These are phyloP conservation scores for Ophiocordyceps camponoti-floridani DNA, from an alignment of 2,329 filamentous ascomycete genomes.

Conservation along the genomic window DNA sequence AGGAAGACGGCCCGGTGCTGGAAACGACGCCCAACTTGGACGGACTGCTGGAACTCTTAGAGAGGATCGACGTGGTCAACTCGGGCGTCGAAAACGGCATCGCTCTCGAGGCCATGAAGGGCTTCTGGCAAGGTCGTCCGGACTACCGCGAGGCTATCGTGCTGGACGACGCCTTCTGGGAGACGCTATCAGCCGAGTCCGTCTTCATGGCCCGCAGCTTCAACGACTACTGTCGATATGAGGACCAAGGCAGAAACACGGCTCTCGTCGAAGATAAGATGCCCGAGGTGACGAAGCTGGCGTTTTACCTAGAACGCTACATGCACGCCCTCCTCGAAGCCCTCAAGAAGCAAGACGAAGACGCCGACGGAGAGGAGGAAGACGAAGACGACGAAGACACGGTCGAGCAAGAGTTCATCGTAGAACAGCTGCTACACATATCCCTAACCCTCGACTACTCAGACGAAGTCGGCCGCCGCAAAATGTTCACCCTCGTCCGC, in stretches of 20 bases:
- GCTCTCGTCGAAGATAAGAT: slow-evolving; percentile 77
- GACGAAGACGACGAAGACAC: slow-evolving; percentile 59
- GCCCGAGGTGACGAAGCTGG: slow-evolving; percentile 82
- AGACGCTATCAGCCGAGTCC: slow-evolving; percentile 66
- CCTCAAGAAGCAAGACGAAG: slow-evolving; percentile 24
- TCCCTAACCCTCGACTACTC: slow-evolving; percentile 85
- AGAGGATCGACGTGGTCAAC: slow-evolving; percentile 85
- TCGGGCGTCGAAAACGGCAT: slow-evolving; percentile 81
- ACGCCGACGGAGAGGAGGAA: slow-evolving; percentile 16
- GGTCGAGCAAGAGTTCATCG: slow-evolving; percentile 83
- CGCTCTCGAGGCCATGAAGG: slow-evolving; percentile 82
- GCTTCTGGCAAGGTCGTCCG: slow-evolving; percentile 86
- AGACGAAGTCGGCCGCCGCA: slow-evolving; percentile 87
- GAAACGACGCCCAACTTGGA: slow-evolving; percentile 52
- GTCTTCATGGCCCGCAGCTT: slow-evolving; percentile 84
- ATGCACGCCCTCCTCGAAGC: slow-evolving; percentile 49
- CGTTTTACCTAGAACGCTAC: slow-evolving; percentile 71
- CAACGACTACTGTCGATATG: slow-evolving; percentile 75
- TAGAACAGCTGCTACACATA: slow-evolving; percentile 88
- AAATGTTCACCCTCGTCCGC: slow-evolving; percentile 85
- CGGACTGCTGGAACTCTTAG: slow-evolving; percentile 76
- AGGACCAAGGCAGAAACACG: slow-evolving; percentile 58
- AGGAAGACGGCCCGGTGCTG: slow-evolving; percentile 28
- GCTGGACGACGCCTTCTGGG: slow-evolving; percentile 64
- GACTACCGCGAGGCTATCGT: slow-evolving; percentile 58